phyloP scores from a whole-genome alignment of 441 rosid species.

The Erodium trifolium region DNA sequence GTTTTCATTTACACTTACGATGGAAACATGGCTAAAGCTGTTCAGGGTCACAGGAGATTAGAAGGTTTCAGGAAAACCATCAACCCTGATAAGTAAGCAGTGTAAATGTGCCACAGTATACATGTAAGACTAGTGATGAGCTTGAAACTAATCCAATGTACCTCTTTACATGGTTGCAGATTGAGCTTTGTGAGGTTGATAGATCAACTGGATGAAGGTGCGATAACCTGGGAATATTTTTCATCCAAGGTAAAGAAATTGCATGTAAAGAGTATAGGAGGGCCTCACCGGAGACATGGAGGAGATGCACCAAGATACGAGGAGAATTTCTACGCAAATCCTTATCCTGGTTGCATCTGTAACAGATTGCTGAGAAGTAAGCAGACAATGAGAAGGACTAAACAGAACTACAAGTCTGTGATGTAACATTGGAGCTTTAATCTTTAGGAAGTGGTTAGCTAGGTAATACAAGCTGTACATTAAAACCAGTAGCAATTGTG shows the following conservation, averaged over 20 bases:
- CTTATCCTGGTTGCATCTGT: constrained; percentile 67
- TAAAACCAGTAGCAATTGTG: no score
- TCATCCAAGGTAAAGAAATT: constrained; percentile 1
- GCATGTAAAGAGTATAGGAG: background rate
- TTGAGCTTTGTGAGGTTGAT: constrained; percentile 2
- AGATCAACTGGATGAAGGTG: background rate
- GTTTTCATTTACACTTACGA: constrained; percentile 1
- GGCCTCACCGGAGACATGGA: constrained; percentile 21
- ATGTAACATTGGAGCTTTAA: background rate
- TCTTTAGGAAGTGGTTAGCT: background rate
- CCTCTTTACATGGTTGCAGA: background rate
- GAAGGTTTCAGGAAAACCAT: background rate
- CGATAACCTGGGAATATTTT: background rate
- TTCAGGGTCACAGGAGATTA: constrained; percentile 1
- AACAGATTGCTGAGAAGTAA: constrained; percentile 17
- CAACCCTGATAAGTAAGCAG: background rate
- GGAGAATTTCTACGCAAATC: constrained; percentile 71
- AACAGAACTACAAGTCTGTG: background rate
- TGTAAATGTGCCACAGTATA: background rate
- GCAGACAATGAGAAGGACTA: background rate
- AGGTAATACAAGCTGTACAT: background rate
- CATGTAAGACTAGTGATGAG: no score
- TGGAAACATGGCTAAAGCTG: constrained; percentile 3
- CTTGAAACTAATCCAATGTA: background rate
- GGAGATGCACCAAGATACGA: constrained; percentile 33